Conservation (phyloP, 805 yeast genomes). For the Komagataella pseudopastoris region DNA sequence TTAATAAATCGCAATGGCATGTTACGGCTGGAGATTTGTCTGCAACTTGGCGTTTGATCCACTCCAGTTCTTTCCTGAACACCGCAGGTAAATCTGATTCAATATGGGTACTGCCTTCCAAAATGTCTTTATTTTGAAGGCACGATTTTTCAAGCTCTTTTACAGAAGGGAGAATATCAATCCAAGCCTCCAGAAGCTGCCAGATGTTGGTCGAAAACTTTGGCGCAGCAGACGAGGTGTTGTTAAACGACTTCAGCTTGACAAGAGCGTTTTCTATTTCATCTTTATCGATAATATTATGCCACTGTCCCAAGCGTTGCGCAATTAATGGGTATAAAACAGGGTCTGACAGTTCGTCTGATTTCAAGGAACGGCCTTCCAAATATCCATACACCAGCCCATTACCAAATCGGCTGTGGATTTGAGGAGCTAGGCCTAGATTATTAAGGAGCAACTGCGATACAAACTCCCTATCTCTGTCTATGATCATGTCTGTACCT, state of each 20-base stretch:
- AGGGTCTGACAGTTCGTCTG: conserved; percentile 35
- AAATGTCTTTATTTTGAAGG: conserved; percentile 17
- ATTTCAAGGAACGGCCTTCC: conserved; percentile 47
- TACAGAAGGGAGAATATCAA: conserved; percentile 41
- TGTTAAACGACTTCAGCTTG: conserved; percentile 19
- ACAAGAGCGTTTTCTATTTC: conserved; percentile 33
- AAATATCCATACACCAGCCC: conserved; percentile 63
- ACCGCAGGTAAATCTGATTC: conserved; percentile 17
- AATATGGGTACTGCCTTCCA: conserved; percentile 4
- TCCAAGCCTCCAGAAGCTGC: conserved; percentile 52
- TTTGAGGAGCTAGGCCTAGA: conserved; percentile 50
- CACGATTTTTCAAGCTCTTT: conserved; percentile 24
- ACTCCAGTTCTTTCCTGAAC: conserved; percentile 34
- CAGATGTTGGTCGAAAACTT: conserved; percentile 34
- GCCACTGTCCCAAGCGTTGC: conserved; percentile 61
- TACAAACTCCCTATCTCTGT: conserved; percentile 60
- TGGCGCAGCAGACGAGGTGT: conserved; percentile 6
- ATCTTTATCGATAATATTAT: conserved; percentile 28
- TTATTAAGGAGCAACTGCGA: conserved; percentile 53
- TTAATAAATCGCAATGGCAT: conserved; percentile 57
- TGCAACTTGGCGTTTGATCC: conserved; percentile 32
- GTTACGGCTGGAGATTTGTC: conserved; percentile 41
- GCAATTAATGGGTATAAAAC: conserved; percentile 45
- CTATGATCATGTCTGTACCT: conserved; percentile 60
- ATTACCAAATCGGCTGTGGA: conserved; percentile 55